Conservation (phyloP, 2,329 filamentous ascomycete genomes). For the Aspergillus latus region DNA sequence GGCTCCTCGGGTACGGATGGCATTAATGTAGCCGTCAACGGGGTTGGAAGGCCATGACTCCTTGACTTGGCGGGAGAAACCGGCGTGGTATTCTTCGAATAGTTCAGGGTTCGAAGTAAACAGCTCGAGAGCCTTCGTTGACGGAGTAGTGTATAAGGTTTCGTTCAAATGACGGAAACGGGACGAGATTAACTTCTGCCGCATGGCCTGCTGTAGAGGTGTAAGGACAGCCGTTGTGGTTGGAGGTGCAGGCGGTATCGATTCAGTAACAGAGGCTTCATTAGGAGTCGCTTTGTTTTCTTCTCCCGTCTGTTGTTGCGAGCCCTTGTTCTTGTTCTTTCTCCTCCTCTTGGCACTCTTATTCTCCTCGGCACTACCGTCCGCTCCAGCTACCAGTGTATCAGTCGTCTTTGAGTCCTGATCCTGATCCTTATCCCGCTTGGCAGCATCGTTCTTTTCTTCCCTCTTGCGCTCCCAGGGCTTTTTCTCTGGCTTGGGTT, state of each 20-base stretch:
- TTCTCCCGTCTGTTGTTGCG: conserved; percentile 25
- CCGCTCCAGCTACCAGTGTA: conserved; percentile 17
- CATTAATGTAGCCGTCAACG: conserved; percentile 77
- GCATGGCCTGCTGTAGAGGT: conserved; percentile 90
- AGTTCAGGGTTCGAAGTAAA: conserved; percentile 86
- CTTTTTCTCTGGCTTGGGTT: conserved; percentile 20
- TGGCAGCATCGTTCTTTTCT: conserved; percentile 22
- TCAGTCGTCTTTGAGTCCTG: conserved; percentile 12
- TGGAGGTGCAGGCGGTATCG: conserved; percentile 40
- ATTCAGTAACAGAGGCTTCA: conserved; percentile 16
- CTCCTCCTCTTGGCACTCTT: conserved; percentile 33
- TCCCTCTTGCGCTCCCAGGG: conserved; percentile 29
- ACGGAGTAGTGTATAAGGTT: conserved; percentile 90
- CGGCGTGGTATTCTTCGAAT: conserved; percentile 94
- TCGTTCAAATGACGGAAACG: conserved; percentile 98
- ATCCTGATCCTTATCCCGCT: conserved; percentile 17
- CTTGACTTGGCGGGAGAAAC: conserved; percentile 91
- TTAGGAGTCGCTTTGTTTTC: conserved; percentile 17
- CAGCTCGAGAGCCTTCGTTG: conserved; percentile 74
- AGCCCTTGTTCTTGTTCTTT: conserved; percentile 30
- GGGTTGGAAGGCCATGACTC: conserved; percentile 93
- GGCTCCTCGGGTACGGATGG: conserved; percentile 68
- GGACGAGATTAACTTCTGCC: conserved; percentile 88
- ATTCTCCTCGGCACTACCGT: conserved; percentile 18
- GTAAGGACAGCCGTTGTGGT: conserved; percentile 67